Evolutionary conservation across 257 asterid genomes (phyloP), one percentile per base, ranked within the genome.

Genomic region (Ajuga chamaepitys): DNA sequence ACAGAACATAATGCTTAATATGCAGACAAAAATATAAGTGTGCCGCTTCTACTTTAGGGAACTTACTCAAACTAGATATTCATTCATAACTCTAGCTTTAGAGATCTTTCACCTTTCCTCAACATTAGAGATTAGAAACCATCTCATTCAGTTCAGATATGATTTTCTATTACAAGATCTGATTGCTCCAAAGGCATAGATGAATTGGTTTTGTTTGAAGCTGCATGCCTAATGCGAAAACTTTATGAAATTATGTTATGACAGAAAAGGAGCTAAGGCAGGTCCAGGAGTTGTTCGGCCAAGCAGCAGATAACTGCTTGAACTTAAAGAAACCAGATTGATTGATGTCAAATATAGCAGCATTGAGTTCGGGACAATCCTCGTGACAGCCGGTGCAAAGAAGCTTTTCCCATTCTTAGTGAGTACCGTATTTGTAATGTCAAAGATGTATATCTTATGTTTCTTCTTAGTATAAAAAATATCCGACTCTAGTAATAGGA

Each of bases 301-400:
- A 87, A 74, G 95, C 94, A 62, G 73, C 92, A 2, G 88, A 86
- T 65, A 83, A 86, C 85, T 94, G 95, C 82, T 72, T 93, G 81
- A 93, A 89, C 88, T 78, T 81, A 20, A 86, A 83, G 89, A 93
- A 80, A 71, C 91, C 90, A 8, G 95, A 93, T 3, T 91, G 70
- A 82, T 9, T 28, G 50, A 3, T 30, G 5, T 30, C n/a, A 30
- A n/a, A 50, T 55, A 30, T 47, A 13, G 17, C 22, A 18, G 32
- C 41, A 45, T 25, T 5, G 24, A 7, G 9, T 14, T 10, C 9
- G 22, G 59, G 12, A 47, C 11, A 13, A 20, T 48, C n/a, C 4
- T 32, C 24, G n/a, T 61, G 26, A 13, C 14, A 8, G n/a, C 20
- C 67, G 24, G 24, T 40, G 26, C 44, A 5, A 25, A 22, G 20